Percentiles rank a stretch among this genome's conserved stretches.
Evolutionary conservation across 2,329 filamentous ascomycete genomes (phyloP).

Genomic region (Colletotrichum euphorbiae): DNA sequence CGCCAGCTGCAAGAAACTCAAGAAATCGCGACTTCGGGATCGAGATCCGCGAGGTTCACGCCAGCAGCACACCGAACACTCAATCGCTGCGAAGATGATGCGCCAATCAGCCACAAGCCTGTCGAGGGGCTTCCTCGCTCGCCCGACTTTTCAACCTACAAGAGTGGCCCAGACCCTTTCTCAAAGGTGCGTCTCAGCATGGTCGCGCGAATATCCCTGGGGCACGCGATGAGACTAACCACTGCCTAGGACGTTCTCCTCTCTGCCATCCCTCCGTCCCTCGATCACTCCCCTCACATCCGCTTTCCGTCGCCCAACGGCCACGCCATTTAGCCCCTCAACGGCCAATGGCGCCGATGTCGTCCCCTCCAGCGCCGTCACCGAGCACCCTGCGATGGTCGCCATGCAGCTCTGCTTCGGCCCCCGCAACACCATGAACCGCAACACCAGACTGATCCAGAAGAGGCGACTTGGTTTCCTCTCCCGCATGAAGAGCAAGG

Average conservation of each 20-base stretch:
- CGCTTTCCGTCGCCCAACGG: constrained; percentile 47
- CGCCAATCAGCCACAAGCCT: constrained; percentile 35
- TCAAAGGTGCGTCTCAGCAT: constrained; percentile 18
- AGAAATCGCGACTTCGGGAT: background rate
- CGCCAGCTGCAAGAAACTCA: constrained; percentile 33
- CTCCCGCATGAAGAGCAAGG: constrained; percentile 60
- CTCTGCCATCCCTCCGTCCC: constrained; percentile 63
- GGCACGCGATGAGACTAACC: background rate
- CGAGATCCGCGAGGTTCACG: constrained; percentile 20
- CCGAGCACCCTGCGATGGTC: constrained; percentile 65
- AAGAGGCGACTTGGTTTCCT: constrained; percentile 71
- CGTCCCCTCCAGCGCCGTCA: constrained; percentile 59
- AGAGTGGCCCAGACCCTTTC: constrained; percentile 7
- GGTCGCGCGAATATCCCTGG: background rate
- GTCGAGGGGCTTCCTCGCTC: constrained; percentile 8
- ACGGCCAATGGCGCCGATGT: constrained; percentile 53
- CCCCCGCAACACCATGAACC: constrained; percentile 68
- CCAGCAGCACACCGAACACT: constrained; percentile 6
- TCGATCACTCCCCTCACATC: constrained; percentile 51
- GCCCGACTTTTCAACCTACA: constrained; percentile 2
- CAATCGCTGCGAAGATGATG: constrained; percentile 35
- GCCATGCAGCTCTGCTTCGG: constrained; percentile 67
- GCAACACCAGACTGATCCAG: constrained; percentile 65
- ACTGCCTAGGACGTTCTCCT: constrained; percentile 57
- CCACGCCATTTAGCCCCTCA: constrained; percentile 48